A percentile compares a stretch with the other conserved stretches of the same genome.
These are phyloP conservation scores for Triticum aestivum DNA, from an alignment of 176 grass and related monocot genomes.

Conservation along the genomic window DNA sequence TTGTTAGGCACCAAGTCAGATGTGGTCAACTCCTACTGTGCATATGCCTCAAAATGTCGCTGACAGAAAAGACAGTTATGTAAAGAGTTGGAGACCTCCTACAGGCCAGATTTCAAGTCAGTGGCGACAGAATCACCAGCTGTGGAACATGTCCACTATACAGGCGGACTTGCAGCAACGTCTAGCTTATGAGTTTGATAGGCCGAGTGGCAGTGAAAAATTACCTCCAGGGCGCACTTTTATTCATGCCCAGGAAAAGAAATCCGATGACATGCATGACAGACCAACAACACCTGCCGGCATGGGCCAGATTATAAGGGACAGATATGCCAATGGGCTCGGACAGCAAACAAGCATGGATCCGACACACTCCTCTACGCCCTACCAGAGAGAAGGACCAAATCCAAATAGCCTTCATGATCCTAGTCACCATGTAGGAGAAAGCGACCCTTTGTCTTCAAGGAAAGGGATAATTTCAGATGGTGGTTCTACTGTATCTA, in stretches of 20 bases:
- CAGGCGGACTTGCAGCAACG: conserved; percentile 93
- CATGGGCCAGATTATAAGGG: conserved; percentile 65
- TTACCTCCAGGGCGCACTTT: conserved; percentile 72
- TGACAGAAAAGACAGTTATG: conserved; percentile 66
- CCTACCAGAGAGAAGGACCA: conserved; percentile 74
- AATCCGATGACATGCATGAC: conserved; percentile 89
- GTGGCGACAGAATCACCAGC: conserved; percentile 71
- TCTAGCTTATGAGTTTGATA: conserved; percentile 94
- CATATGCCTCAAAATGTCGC: conserved; percentile 47
- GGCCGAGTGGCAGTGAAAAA: conserved; percentile 78
- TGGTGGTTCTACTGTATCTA: conserved; percentile 36
- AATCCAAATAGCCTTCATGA: conserved; percentile 61
- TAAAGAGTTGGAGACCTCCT: conserved; percentile 72
- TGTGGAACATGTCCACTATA: conserved; percentile 66
- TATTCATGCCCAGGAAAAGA: conserved; percentile 84
- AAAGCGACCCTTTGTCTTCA: conserved; percentile 52
- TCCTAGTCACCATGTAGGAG: conserved; percentile 51
- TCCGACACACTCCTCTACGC: conserved; percentile 53
- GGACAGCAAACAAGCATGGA: conserved; percentile 55
- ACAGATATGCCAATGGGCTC: conserved; percentile 71
- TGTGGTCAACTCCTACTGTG: conserved; percentile 55
- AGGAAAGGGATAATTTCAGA: conserved; percentile 64
- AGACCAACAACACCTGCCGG: conserved; percentile 43
- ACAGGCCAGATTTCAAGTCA: conserved; percentile 76
- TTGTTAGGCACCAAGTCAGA: conserved; percentile 53